Conservation (phyloP, 1,284 basidiomycete species). For the Schizopora paradoxa region DNA sequence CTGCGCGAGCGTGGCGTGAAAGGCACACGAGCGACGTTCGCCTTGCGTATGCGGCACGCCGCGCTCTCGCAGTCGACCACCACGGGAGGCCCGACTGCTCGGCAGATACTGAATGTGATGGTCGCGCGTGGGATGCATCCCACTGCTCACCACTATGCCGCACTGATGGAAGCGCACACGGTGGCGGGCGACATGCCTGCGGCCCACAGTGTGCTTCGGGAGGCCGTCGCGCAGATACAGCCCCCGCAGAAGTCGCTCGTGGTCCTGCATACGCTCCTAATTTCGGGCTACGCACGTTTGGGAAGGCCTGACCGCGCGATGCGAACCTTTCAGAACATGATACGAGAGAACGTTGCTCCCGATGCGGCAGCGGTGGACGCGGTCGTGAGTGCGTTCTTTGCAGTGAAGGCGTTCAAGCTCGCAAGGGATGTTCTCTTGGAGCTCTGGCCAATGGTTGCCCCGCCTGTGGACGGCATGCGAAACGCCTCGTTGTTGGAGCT, state of each 20-base stretch:
- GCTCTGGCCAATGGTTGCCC: slow-evolving; percentile 60
- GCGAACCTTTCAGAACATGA: slow-evolving; percentile 55
- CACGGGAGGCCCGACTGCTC: no score
- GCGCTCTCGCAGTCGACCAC: no score
- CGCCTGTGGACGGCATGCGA: slow-evolving; percentile 40
- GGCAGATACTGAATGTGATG: slow-evolving; percentile 52
- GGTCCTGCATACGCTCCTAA: slow-evolving; percentile 69
- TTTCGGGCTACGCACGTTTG: slow-evolving; percentile 56
- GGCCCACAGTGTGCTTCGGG: slow-evolving; percentile 47
- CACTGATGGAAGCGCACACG: slow-evolving; percentile 64
- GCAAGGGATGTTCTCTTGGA: slow-evolving; percentile 50
- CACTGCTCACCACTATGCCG: slow-evolving; percentile 61
- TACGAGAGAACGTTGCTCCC: slow-evolving; percentile 52
- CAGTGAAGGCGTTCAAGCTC: slow-evolving; percentile 42
- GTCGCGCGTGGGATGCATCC: slow-evolving; percentile 59
- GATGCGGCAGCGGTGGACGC: slow-evolving; percentile 66
- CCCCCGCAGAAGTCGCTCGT: slow-evolving; percentile 39
- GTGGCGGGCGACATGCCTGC: slow-evolving; percentile 46
- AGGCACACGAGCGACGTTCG: slow-evolving; percentile 50
- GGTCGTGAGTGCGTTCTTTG: slow-evolving; percentile 59
- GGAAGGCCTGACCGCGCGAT: slow-evolving; percentile 51
- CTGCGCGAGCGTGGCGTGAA: slow-evolving; percentile 42
- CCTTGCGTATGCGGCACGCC: slow-evolving; percentile 52
- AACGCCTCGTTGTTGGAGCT: slow-evolving; percentile 40
- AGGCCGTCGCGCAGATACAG: slow-evolving; percentile 38